A percentile compares a stretch with the other conserved stretches of the same genome.
Conservation (phyloP, 805 yeast genomes). For the Kuraishia ogatae region DNA sequence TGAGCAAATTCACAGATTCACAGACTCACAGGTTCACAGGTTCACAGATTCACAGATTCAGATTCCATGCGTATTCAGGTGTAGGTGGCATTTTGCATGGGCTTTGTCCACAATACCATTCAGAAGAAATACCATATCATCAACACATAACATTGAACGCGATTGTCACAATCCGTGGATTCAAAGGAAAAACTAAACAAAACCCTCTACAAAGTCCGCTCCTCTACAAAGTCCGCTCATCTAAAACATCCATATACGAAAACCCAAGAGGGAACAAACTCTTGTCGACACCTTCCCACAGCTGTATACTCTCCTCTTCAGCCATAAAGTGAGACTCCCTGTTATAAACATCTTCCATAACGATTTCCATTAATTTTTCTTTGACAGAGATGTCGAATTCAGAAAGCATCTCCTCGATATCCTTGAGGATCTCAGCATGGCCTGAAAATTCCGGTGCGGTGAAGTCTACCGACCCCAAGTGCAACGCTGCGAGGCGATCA, state of each 20-base stretch:
- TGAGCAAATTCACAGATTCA: too few species aligned
- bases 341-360: neutral
- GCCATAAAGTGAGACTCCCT: neutral
- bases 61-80: too few species aligned
- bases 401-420: neutral
- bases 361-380: neutral
- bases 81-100: too few species aligned
- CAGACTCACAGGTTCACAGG: too few species aligned
- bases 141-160: too few species aligned
- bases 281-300: neutral
- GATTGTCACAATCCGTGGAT: neutral
- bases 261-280: neutral
- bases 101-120: too few species aligned
- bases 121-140: too few species aligned
- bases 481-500: too few species aligned
- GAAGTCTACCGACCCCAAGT: neutral
- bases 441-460: neutral
- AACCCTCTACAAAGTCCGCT: neutral
- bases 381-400: neutral
- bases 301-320: neutral
- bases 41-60: too few species aligned
- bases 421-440: neutral
- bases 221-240: neutral
- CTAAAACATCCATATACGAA: neutral
- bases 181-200: neutral